Percentiles rank a stretch among this genome's conserved stretches.
Conservation (phyloP, 2,329 filamentous ascomycete genomes). For the Monilinia vaccinii-corymbosi region DNA sequence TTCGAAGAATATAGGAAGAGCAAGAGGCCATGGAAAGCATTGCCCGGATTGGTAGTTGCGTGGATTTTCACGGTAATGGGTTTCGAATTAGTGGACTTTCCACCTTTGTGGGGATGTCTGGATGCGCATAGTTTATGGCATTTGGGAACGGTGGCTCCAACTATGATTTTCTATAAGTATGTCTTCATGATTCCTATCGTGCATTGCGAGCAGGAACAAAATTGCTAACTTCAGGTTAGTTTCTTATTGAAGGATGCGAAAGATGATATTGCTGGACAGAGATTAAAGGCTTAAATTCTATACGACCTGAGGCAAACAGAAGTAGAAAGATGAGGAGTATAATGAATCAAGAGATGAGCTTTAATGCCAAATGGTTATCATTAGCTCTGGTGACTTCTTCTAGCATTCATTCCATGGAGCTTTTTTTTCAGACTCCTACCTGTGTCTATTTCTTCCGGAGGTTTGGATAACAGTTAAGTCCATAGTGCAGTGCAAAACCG, state of each 20-base stretch:
- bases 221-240: constrained; percentile 37
- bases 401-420: neutral
- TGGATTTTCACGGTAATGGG: constrained; percentile 94
- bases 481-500: too few species aligned
- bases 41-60: constrained; percentile 83
- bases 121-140: constrained; percentile 98
- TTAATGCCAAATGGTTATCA: neutral
- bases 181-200: constrained; percentile 32
- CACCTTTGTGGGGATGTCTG: constrained; percentile 70
- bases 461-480: too few species aligned
- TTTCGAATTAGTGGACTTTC: constrained; percentile 88
- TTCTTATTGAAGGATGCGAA: constrained; percentile 80
- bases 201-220: neutral
- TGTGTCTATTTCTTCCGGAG: too few species aligned
- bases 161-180: constrained; percentile 90
- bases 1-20: constrained; percentile 63
- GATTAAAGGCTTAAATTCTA: constrained; percentile 56
- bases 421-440: neutral
- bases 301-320: neutral
- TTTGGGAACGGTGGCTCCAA: constrained; percentile 80
- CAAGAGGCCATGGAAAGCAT: constrained; percentile 69
- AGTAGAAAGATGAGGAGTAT: neutral
- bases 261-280: constrained; percentile 66
- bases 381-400: neutral
- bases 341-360: neutral